Conservation (phyloP, 1,284 basidiomycete genomes). For the Trichosporon inkin region DNA sequence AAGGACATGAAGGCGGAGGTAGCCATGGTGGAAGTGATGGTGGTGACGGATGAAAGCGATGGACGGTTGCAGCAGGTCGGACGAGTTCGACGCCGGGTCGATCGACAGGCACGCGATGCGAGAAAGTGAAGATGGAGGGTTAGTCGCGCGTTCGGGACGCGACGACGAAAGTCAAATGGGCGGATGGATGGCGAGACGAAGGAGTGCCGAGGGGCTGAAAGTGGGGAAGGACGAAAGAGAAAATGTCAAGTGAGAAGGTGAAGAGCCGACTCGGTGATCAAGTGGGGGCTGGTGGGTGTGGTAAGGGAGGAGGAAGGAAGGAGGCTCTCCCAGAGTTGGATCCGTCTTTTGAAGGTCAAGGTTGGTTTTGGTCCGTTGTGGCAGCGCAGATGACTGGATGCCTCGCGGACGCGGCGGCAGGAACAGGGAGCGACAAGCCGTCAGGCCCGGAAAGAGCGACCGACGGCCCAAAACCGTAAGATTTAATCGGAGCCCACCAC, state of each 20-base stretch:
- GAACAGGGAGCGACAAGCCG: slow-evolving; percentile 4
- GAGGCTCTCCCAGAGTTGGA: neutral
- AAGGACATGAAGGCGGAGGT: slow-evolving; percentile 23
- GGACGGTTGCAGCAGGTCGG: neutral
- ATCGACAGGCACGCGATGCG: slow-evolving; percentile 7
- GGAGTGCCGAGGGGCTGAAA: neutral
- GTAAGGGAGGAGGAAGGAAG: neutral
- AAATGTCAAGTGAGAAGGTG: neutral
- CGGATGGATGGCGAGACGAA: neutral
- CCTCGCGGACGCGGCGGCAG: neutral
- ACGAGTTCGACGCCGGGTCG: slow-evolving; percentile 8
- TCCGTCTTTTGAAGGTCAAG: neutral
- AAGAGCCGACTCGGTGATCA: neutral
- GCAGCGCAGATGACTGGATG: slow-evolving; percentile 1
- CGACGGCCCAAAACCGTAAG: no score
- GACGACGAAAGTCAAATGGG: slow-evolving; percentile 1
- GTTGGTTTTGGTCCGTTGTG: neutral
- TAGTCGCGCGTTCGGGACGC: neutral
- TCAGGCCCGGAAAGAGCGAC: neutral
- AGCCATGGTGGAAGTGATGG: slow-evolving; percentile 22
- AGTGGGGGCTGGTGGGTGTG: slow-evolving; percentile 1
- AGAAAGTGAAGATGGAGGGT: neutral
- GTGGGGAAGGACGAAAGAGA: neutral
- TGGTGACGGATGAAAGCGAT: neutral
- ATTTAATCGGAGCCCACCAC: no score